phyloP scores from a whole-genome alignment of 2,329 filamentous ascomycete genomes.

The Aspergillus sp. region DNA sequence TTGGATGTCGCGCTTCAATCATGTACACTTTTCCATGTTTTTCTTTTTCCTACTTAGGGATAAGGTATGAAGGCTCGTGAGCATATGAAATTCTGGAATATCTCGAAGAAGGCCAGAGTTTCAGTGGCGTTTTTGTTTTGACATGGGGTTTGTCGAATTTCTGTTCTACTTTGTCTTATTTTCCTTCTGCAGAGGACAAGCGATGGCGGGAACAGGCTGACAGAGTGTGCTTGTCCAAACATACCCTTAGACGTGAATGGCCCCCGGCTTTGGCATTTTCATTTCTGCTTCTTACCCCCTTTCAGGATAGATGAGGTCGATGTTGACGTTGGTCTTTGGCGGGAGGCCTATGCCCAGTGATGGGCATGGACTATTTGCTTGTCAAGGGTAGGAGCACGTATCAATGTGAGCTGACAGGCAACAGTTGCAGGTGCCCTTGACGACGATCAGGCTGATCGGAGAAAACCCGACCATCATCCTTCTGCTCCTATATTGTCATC shows the following conservation, averaged over 20 bases:
- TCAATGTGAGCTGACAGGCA: neutral
- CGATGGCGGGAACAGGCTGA: neutral
- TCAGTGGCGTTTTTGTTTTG: neutral
- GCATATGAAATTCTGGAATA: neutral
- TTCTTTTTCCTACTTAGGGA: neutral
- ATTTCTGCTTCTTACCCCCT: neutral
- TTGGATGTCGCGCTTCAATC: neutral
- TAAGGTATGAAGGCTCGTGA: neutral
- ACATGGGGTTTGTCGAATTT: neutral
- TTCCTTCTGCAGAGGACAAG: neutral
- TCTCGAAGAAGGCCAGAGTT: neutral
- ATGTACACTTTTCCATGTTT: neutral
- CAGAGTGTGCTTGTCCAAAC: neutral
- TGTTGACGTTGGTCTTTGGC: neutral
- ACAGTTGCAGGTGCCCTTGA: neutral
- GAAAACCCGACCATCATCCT: neutral
- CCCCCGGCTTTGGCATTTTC: neutral
- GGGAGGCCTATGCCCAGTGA: neutral
- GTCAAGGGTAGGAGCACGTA: neutral
- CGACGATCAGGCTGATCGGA: neutral
- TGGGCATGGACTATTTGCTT: slow-evolving; percentile 1
- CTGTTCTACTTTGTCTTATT: neutral
- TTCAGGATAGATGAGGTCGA: slow-evolving; percentile 1
- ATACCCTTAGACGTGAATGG: neutral
- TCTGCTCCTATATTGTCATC: neutral